phyloP scores from a whole-genome alignment of 257 asterid genomes.

The Solanum verrucosum region DNA sequence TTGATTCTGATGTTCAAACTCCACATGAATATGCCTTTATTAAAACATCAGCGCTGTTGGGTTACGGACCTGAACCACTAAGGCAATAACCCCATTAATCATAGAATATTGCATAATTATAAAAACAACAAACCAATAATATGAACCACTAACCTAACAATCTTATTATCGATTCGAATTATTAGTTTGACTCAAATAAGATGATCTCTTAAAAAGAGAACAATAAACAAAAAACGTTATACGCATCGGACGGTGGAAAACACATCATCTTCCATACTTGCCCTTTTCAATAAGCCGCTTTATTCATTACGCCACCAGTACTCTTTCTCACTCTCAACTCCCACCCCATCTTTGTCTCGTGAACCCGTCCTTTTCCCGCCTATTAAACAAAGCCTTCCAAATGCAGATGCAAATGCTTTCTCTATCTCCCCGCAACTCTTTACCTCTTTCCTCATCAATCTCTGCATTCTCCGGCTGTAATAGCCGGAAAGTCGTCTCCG shows the following conservation, averaged over 20 bases:
- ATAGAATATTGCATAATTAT: no score
- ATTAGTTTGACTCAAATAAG: neutral
- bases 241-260: neutral
- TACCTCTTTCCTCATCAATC: slow-evolving; percentile 8
- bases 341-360: neutral
- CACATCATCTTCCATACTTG: neutral
- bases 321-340: neutral
- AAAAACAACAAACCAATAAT: no score
- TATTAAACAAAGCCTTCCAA: neutral
- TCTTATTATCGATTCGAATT: no score
- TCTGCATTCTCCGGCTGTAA: slow-evolving; percentile 2
- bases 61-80: no score
- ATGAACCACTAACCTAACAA: neutral
- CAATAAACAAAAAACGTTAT: neutral
- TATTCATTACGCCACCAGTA: neutral
- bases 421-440: slow-evolving; percentile 16
- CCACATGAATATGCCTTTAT: no score
- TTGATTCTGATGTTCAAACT: no score
- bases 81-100: no score
- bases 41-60: no score
- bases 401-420: slow-evolving; percentile 22
- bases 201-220: no score
- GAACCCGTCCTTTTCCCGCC: slow-evolving; percentile 1
- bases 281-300: neutral
- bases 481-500: neutral